A percentile compares a stretch with the other conserved stretches of the same genome.
Conservation (phyloP, 192 early-diverging fungal genomes). For the Mortierella alpina region DNA sequence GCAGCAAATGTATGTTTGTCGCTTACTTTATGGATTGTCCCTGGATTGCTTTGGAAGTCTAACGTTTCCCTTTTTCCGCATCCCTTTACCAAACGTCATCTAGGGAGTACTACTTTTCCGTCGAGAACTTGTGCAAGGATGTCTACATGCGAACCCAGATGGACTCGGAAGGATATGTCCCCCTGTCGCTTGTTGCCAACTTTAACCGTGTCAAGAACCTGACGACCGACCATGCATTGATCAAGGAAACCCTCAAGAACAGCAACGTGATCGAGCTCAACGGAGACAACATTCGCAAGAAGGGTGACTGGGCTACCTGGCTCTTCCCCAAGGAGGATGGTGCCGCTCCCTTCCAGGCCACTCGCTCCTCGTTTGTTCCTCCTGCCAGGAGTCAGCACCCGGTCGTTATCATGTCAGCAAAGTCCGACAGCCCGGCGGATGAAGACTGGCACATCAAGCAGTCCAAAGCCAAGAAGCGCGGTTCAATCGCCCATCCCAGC, state of each 20-base stretch:
- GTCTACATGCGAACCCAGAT: constrained; percentile 94
- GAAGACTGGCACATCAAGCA: constrained; percentile 50
- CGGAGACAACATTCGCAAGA: constrained; percentile 70
- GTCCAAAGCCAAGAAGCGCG: constrained; percentile 40
- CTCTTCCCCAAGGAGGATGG: constrained; percentile 77
- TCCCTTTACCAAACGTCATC: not conserved
- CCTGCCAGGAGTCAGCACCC: constrained; percentile 31
- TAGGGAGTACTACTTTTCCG: constrained; percentile 96
- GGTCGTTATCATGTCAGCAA: constrained; percentile 14
- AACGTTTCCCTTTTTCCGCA: no score
- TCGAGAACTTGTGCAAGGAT: constrained; percentile 97
- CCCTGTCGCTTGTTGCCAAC: constrained; percentile 77
- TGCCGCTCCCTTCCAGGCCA: constrained; percentile 27
- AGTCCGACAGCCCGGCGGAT: constrained; percentile 2
- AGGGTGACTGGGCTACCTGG: constrained; percentile 89
- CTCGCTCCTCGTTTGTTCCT: constrained; percentile 45
- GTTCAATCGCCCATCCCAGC: constrained; percentile 22
- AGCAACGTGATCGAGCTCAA: constrained; percentile 72
- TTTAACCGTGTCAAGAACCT: constrained; percentile 91
- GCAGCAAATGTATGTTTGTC: constrained; percentile 67
- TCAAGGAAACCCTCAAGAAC: constrained; percentile 65
- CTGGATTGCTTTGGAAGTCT: no score
- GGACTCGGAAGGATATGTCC: constrained; percentile 87
- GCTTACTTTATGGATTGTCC: no score
- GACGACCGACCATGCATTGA: constrained; percentile 72